phyloP scores from a whole-genome alignment of 1,139 yeast species.

The Sugiyamaella pinicola region DNA sequence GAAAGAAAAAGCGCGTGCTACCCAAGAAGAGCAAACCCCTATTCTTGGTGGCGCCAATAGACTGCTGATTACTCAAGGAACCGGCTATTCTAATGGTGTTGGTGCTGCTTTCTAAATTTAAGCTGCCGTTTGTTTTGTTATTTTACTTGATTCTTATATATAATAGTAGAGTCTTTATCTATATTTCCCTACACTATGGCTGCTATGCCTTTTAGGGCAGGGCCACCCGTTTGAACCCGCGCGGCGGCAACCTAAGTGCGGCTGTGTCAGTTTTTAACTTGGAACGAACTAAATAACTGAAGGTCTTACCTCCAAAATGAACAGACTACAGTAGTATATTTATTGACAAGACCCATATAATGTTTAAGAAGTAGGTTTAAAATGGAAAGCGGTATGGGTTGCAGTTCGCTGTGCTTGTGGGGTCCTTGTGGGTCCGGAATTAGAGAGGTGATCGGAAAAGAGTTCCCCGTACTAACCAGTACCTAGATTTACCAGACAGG shows the following conservation, averaged over 20 bases:
- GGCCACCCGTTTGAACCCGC: neutral
- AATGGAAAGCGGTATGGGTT: neutral
- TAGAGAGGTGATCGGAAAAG: too few relatives aligned
- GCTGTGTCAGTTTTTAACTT: conserved; percentile 6
- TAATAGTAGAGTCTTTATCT: conserved; percentile 6
- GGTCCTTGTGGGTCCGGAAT: too few relatives aligned
- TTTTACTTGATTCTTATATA: conserved; percentile 13
- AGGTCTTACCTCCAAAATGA: neutral
- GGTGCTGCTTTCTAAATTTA: conserved; percentile 16
- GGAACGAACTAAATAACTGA: neutral
- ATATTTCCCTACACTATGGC: too few relatives aligned
- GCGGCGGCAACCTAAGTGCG: neutral
- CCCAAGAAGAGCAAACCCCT: conserved; percentile 47
- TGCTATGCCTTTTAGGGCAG: neutral
- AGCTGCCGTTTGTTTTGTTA: neutral
- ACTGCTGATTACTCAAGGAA: conserved; percentile 42
- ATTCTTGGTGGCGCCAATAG: conserved; percentile 39
- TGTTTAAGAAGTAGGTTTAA: conserved; percentile 11
- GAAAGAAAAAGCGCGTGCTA: conserved; percentile 59
- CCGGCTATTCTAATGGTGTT: conserved; percentile 28
- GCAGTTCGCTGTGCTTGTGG: neutral
- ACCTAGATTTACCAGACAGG: conserved; percentile 67
- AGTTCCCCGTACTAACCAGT: conserved; percentile 1
- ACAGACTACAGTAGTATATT: neutral
- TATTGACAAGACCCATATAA: neutral